phyloP scores from a whole-genome alignment of 768 basidiomycete genomes.

The Mrakia gelida region DNA sequence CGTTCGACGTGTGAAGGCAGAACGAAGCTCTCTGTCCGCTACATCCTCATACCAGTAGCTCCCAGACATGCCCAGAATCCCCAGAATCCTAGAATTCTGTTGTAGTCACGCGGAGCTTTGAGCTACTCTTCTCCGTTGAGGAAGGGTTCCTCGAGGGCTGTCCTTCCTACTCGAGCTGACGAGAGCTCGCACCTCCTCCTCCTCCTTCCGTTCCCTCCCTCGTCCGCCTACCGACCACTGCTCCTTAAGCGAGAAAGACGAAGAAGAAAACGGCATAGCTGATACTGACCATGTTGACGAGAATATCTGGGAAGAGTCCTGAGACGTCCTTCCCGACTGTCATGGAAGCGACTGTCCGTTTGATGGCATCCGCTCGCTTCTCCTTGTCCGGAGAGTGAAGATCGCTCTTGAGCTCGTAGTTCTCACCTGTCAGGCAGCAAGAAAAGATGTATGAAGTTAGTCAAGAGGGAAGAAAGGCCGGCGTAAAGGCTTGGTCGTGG shows the following conservation, averaged over 20 bases:
- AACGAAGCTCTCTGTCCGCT: no score
- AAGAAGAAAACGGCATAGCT: no score
- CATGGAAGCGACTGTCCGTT: conserved; percentile 95
- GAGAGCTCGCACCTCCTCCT: conserved; percentile 16
- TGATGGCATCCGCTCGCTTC: conserved; percentile 96
- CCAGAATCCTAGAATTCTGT: background rate
- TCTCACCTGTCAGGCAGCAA: conserved; percentile 59
- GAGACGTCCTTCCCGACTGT: conserved; percentile 97
- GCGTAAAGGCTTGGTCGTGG: background rate
- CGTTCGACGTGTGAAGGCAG: no score
- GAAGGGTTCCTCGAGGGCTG: background rate
- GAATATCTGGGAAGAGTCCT: conserved; percentile 93
- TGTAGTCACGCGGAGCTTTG: background rate
- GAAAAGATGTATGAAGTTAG: background rate
- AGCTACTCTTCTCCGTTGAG: background rate
- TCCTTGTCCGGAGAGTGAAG: conserved; percentile 95
- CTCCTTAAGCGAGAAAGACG: conserved; percentile 3
- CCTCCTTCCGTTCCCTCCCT: background rate
- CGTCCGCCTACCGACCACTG: conserved; percentile 32
- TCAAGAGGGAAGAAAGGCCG: background rate
- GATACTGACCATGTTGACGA: conserved; percentile 76
- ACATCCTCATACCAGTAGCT: no score
- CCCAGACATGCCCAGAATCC: no score
- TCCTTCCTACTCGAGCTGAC: background rate
- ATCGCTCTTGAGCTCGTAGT: conserved; percentile 93